phyloP scores from a whole-genome alignment of 208 protist species.

The Leishmania major region DNA sequence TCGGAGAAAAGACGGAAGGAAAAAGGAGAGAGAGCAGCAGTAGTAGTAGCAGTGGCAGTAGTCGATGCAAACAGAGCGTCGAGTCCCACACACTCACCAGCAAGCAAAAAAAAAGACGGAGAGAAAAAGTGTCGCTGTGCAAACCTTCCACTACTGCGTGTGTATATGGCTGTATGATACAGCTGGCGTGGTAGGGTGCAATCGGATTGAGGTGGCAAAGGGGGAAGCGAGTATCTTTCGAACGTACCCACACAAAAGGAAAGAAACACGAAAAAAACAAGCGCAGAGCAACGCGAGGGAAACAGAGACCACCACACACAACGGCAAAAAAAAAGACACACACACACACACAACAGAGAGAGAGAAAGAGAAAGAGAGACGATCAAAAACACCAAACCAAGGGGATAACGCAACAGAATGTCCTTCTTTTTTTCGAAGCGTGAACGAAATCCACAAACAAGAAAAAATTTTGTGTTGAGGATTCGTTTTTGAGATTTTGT shows the following conservation, averaged over 20 bases:
- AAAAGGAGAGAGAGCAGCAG: not conserved
- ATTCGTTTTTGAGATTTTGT: too few relatives aligned
- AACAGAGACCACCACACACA: not conserved
- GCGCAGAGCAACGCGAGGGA: not conserved
- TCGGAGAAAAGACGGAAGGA: not conserved
- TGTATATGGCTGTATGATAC: not conserved
- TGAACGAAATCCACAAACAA: too few relatives aligned
- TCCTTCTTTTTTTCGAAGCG: too few relatives aligned
- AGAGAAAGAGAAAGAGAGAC: too few relatives aligned
- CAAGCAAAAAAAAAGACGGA: not conserved
- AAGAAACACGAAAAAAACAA: not conserved
- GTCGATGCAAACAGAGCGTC: not conserved
- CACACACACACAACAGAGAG: too few relatives aligned
- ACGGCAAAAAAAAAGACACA: not conserved
- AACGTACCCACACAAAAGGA: not conserved
- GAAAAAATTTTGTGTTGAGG: too few relatives aligned
- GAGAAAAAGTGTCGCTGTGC: not conserved
- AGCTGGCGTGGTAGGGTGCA: not conserved
- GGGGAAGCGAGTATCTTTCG: not conserved
- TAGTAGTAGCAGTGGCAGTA: not conserved
- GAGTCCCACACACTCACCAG: not conserved
- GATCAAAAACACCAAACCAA: too few relatives aligned
- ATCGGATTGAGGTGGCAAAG: not conserved
- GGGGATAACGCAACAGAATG: too few relatives aligned
- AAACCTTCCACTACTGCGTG: not conserved